These are phyloP conservation scores for Colletotrichum sojae DNA, from an alignment of 2,329 filamentous ascomycete species.

Conservation along the genomic window DNA sequence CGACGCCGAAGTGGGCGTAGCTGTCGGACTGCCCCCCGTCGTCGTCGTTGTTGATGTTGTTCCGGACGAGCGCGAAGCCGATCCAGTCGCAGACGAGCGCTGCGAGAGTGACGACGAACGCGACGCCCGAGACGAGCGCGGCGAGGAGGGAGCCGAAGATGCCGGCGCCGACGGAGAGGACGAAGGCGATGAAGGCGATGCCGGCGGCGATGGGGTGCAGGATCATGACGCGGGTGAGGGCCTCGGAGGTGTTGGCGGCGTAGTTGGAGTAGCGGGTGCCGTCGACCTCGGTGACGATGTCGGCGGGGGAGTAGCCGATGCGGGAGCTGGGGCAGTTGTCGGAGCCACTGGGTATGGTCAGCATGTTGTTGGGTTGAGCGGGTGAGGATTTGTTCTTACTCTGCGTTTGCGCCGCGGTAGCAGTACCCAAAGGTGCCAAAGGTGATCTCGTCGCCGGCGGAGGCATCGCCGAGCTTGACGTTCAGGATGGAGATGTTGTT, in stretches of 20 bases:
- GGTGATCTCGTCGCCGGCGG: conserved; percentile 54
- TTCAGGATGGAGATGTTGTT: conserved; percentile 67
- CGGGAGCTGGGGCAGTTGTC: conserved; percentile 63
- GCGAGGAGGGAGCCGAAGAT: conserved; percentile 67
- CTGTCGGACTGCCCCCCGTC: conserved; percentile 50
- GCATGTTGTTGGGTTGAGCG: not conserved
- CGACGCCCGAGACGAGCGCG: conserved; percentile 62
- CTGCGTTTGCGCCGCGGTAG: conserved; percentile 45
- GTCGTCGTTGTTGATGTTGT: conserved; percentile 64
- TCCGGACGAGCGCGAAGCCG: conserved; percentile 66
- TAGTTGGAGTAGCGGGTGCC: conserved; percentile 57
- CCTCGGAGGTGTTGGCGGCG: conserved; percentile 60
- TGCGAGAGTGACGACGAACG: conserved; percentile 64
- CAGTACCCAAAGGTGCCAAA: conserved; percentile 77
- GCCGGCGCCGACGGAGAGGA: conserved; percentile 67
- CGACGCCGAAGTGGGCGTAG: conserved; percentile 69
- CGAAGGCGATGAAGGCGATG: conserved; percentile 71
- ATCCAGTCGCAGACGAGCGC: conserved; percentile 71
- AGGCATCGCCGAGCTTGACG: conserved; percentile 61
- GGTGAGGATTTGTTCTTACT: conserved; percentile 42
- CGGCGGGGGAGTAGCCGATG: conserved; percentile 70
- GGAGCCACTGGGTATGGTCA: conserved; percentile 45
- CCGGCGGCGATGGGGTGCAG: conserved; percentile 73
- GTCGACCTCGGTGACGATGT: conserved; percentile 57
- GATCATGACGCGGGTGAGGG: conserved; percentile 71